A percentile compares a stretch with the other conserved stretches of the same genome.
Conservation (phyloP, 306 rosid species). For the Oxytropis ochrocephala region DNA sequence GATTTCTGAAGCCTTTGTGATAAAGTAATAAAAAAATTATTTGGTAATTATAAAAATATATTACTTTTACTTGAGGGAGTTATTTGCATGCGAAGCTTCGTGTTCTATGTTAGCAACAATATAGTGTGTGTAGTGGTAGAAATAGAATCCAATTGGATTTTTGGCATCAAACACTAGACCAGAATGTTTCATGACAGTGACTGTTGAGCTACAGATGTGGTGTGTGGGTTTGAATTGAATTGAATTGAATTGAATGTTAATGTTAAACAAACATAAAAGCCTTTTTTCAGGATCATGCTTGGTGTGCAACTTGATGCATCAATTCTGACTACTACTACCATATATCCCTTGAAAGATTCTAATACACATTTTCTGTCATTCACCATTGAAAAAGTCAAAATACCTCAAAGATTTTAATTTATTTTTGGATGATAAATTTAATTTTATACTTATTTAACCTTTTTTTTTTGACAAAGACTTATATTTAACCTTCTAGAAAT, state of each 20-base stretch:
- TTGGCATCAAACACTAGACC: not conserved
- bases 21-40: too few relatives aligned
- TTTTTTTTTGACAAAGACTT: too few relatives aligned
- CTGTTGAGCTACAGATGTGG: not conserved
- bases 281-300: slow-evolving; percentile 3
- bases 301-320: not conserved
- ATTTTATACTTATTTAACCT: too few relatives aligned
- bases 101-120: not conserved
- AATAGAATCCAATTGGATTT: not conserved
- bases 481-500: too few relatives aligned
- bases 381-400: not conserved
- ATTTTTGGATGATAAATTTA: too few relatives aligned
- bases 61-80: too few relatives aligned
- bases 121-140: not conserved
- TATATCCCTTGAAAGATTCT: not conserved
- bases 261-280: not conserved
- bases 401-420: not conserved
- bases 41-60: not conserved
- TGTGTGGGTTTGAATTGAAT: not conserved
- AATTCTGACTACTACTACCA: not conserved
- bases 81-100: too few relatives aligned
- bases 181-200: not conserved
- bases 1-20: not conserved
- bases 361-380: not conserved
- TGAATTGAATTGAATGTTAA: not conserved